Conservation (phyloP, 495 filamentous ascomycete species). For the Xylaria castorea region DNA sequence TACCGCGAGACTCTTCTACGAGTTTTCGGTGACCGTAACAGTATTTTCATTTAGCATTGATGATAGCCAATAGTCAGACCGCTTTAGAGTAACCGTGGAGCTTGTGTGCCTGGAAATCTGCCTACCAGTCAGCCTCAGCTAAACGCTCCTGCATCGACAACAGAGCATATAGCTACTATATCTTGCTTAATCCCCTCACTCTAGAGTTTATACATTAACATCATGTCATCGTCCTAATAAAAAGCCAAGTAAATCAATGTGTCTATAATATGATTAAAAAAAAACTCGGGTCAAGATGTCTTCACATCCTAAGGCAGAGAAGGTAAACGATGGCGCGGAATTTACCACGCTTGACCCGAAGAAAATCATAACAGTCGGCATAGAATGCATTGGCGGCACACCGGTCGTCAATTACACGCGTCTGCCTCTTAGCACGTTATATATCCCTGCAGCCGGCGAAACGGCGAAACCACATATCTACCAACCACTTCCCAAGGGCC, state of each 20-base stretch:
- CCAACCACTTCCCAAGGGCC: neutral
- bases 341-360: neutral
- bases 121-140: constrained; percentile 7
- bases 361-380: neutral
- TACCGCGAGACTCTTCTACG: neutral
- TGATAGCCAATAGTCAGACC: neutral
- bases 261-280: neutral
- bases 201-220: neutral
- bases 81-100: neutral
- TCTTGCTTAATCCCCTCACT: neutral
- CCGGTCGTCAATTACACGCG: neutral
- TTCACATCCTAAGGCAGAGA: neutral
- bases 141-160: neutral
- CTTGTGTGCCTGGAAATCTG: neutral
- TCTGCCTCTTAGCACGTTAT: neutral
- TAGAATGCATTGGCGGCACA: neutral
- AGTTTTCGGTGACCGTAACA: neutral
- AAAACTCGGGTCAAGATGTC: neutral
- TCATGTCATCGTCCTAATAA: neutral
- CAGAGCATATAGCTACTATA: neutral
- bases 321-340: neutral
- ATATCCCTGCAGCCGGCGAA: neutral
- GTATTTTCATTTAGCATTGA: neutral
- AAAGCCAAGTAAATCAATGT: neutral
- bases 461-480: neutral